Evolutionary conservation across 495 filamentous ascomycete species (phyloP), one percentile per base, ranked within the genome.

Genomic region (Eremomyces bilateralis): DNA sequence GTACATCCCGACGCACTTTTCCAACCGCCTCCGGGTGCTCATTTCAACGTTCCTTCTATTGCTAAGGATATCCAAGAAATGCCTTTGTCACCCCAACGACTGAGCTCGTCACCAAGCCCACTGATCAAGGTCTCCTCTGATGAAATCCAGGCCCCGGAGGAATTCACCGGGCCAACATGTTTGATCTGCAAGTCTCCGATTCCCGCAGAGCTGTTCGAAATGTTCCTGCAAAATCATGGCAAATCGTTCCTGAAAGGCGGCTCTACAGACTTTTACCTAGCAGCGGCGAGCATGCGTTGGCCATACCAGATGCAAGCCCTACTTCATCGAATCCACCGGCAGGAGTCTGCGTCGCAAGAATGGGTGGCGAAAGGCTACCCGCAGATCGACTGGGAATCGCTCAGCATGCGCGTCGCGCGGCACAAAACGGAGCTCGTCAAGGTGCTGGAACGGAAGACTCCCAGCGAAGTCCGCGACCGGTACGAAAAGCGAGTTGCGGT

Each of bases 251-350:
- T 8, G 10, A 19, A 22, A 10, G 4, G 4, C 15, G 33, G 17
- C 8, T 20, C 24, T 17, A 6, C 6, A 6, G 30, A 32, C 30
- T 32, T 11, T 16, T 6, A 32, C 10, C 30, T 17, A 6, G 15
- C 10, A 17, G 19, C 13, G 8, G 8, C 30, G 30, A 31, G 31
- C 8, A 41, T 50, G 37, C 42, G 13, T 20, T 35, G 48, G 29
- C 38, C 35, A 13, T 36, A 43, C n/a, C n/a, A n/a, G n/a, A n/a
- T n/a, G 21, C 50, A 52, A 29, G 50, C 57, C 19, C 48, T 51
- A 21, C 91, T 94, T 53, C 94, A 85, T 53, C 54, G 63, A 17
- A 59, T 63, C 0, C 85, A 94, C 54, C 69, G 70, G 41, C 57
- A 58, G 15, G 42, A 50, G 3, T 58, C 64, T 3, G 77, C 80